Evolutionary conservation across 2,329 filamentous ascomycete species (phyloP), one percentile per base, ranked within the genome.

Genomic region (Clarireedia homoeocarpa): DNA sequence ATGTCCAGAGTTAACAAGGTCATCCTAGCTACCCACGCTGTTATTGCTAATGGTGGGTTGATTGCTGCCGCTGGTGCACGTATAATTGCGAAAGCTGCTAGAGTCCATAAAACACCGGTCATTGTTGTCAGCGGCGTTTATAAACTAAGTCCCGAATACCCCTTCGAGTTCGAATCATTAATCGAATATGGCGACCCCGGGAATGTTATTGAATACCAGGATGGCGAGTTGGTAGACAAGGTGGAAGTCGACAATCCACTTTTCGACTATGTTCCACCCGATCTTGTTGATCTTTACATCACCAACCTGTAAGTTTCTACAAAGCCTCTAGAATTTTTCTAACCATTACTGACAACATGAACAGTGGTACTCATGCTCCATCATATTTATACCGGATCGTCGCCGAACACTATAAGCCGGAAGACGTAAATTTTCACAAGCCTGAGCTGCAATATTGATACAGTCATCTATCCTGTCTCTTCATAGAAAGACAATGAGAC

Each of bases 1-100:
- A 97, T 99, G 89, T 88, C 91, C 7, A 84, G 88, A 58, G 89
- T 96, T 65, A 95, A 92, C 77, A 96, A 96, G 74, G 92, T 99
- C 59, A 88, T 99, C 49, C 77, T 99, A 6, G 86, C 88, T 12
- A 92, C 92, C 5, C 87, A 91, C 67, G 86, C 88, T 3, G 89
- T 99, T 27, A 83, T 95, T 47, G 89, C 89, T 50, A 94, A 95
- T 66, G 94, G 94, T 51, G 88, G 88, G 6, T 81, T 96, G 26
- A 80, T 97, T 27, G 88, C 90, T 17, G 86, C 91, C 42, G 84
- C 88, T 5, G 94, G 94, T n/a, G 88, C 89, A 9, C 84, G 83
- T 20, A 83, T 88, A 42, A 88, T 97, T 62, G 90, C 91, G 4
- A 85, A 86, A 59, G 91, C 91, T 6, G 94, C 94, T 14, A 87